Base-by-base conservation (phyloP, 495 filamentous ascomycete species). In the Neurospora sp. region DNA sequence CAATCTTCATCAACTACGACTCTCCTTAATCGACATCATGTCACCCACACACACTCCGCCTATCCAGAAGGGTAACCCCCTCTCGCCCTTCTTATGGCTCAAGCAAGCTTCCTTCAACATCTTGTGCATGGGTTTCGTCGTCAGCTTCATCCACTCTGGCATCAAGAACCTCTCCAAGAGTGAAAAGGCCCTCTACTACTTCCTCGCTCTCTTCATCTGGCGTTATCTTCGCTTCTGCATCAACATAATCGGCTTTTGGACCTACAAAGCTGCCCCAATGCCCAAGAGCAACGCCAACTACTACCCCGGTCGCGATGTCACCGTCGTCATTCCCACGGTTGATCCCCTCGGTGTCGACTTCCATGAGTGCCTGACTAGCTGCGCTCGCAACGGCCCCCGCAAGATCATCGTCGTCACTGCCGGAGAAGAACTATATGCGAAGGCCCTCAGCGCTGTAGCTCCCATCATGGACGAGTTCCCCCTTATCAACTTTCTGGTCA, bases 301-400 rank as follows among this genome's bases (percentile, higher is more conserved):
- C 74, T 79, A 69, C 15, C 77, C 82, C 21, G 69, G 77, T 21
- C 75, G 59, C 11, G 85, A 89, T 75, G 86, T 89, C 75, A 88
- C 87, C 3, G 85, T 88, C 66, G 84, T 89, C 62, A 78, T 89
- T 34, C 87, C 88, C 1, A 88, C 86, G n/a, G 80, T 88, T 36
- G 81, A 85, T 59, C 79, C 81, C 1, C 31, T 71, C 0, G 78
- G 77, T n/a, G 43, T n/a, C 0, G 75, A 79, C 40, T 85, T 86
- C 70, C 42, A 54, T 17, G 79, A 81, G 19, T 82, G 81, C 36
- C 31, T 86, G 10, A 31, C 39, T 4, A 78, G 78, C 0, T 80
- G 81, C 28, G 74, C 83, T 5, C 19, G 69, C 0, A 85, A 83
- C 72, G 7, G 39, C 5, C 83, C 84, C 6, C 72, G 71, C 4